A percentile compares a stretch with the other conserved stretches of the same genome.
Conservation (phyloP, 768 basidiomycete species). For the Mycena latifolia region DNA sequence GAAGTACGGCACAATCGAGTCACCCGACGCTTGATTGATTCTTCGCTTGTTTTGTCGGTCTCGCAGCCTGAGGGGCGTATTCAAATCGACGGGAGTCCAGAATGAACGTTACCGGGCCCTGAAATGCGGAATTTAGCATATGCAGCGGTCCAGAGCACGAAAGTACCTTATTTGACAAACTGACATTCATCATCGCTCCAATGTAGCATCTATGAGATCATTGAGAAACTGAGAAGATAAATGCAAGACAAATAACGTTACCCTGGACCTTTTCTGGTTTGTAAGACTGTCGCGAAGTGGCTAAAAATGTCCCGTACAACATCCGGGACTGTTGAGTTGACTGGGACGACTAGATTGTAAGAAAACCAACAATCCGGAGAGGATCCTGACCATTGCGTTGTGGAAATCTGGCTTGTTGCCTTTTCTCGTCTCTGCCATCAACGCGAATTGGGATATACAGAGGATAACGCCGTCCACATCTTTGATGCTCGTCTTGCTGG, state of each 20-base stretch:
- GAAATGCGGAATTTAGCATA: slow-evolving; percentile 58
- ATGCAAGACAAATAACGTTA: slow-evolving; percentile 40
- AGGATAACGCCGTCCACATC: slow-evolving; percentile 93
- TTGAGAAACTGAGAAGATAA: slow-evolving; percentile 17
- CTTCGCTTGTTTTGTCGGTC: slow-evolving; percentile 2
- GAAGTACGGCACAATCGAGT: slow-evolving; percentile 9
- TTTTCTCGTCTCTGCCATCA: slow-evolving; percentile 88
- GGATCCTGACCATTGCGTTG: slow-evolving; percentile 81
- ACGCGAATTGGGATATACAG: slow-evolving; percentile 95
- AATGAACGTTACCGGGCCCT: slow-evolving; percentile 91
- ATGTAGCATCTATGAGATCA: slow-evolving; percentile 78
- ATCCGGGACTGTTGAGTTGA: slow-evolving; percentile 72
- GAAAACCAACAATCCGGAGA: background rate
- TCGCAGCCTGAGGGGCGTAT: slow-evolving; percentile 53
- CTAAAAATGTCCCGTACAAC: slow-evolving; percentile 81
- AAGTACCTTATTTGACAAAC: slow-evolving; percentile 84
- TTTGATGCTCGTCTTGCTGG: slow-evolving; percentile 87
- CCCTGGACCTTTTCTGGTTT: slow-evolving; percentile 85
- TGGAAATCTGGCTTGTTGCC: slow-evolving; percentile 95
- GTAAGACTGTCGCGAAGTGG: slow-evolving; percentile 75
- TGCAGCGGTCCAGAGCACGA: slow-evolving; percentile 40
- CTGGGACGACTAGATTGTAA: slow-evolving; percentile 51
- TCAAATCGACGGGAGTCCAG: slow-evolving; percentile 86
- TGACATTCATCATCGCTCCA: slow-evolving; percentile 97
- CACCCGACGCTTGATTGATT: slow-evolving; percentile 20